Percentiles rank a stretch among this genome's conserved stretches.
Conservation (phyloP, 192 early-diverging fungal species). For the Kappamyces sp. region DNA sequence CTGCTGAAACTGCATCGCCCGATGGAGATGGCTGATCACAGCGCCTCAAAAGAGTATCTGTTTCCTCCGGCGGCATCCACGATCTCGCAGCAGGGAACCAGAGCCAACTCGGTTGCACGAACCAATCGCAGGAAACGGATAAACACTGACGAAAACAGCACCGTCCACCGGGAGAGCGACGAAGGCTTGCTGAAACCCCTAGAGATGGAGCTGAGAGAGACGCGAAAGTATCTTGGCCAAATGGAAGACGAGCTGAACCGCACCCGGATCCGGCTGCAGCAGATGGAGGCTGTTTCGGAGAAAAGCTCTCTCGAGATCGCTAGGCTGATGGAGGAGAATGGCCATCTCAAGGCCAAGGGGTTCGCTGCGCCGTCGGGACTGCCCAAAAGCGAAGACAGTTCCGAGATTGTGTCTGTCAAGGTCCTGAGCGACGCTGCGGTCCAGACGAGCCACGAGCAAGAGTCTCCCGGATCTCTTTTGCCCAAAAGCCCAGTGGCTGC, state of each 20-base stretch:
- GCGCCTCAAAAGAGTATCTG: no score
- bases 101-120: constrained; percentile 8
- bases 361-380: neutral
- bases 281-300: constrained; percentile 8
- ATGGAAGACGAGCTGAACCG: constrained; percentile 13
- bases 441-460: neutral
- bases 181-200: constrained; percentile 9
- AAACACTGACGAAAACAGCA: neutral
- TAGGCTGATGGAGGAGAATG: constrained; percentile 11
- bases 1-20: neutral
- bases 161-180: neutral
- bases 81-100: neutral
- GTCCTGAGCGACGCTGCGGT: neutral
- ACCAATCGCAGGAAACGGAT: neutral
- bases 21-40: neutral
- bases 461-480: neutral
- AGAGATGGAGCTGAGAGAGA: constrained; percentile 12
- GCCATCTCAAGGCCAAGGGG: neutral
- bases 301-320: constrained; percentile 6
- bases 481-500: neutral
- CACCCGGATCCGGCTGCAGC: constrained; percentile 1
- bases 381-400: constrained; percentile 1
- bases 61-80: constrained; percentile 1
- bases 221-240: constrained; percentile 3
- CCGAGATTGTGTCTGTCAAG: constrained; percentile 14